Percentiles rank a stretch among this genome's conserved stretches.
phyloP scores from a whole-genome alignment of 2,329 filamentous ascomycete genomes.

The Fusarium incarnatum region DNA sequence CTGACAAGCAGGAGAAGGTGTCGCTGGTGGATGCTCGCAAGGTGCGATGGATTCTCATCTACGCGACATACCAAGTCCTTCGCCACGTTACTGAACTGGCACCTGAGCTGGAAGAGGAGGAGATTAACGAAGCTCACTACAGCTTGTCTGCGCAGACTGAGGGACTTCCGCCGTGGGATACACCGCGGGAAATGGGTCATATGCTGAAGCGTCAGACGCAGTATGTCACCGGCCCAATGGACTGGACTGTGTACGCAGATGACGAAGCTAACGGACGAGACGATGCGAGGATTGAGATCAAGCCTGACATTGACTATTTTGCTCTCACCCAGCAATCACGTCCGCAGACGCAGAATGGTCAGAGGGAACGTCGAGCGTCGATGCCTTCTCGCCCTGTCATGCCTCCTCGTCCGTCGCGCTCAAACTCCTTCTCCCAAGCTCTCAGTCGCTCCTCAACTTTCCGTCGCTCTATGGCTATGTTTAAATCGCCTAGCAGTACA shows the following conservation, averaged over 20 bases:
- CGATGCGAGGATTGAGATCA: constrained; percentile 56
- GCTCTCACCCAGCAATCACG: constrained; percentile 55
- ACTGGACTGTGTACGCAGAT: constrained; percentile 20
- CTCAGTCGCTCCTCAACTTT: constrained; percentile 52
- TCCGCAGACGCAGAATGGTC: constrained; percentile 7
- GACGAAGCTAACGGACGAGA: constrained; percentile 11
- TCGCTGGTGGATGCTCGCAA: constrained; percentile 75
- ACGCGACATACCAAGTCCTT: constrained; percentile 78
- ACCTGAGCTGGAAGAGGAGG: constrained; percentile 68
- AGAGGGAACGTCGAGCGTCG: constrained; percentile 33
- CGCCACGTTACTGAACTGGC: constrained; percentile 72
- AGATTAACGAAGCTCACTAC: constrained; percentile 68
- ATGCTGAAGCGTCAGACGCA: constrained; percentile 49
- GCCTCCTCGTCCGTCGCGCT: constrained; percentile 43
- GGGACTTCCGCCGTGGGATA: constrained; percentile 61
- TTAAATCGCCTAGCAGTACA: constrained; percentile 42
- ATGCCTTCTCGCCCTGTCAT: constrained; percentile 17
- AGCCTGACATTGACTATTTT: constrained; percentile 68
- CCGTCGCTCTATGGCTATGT: constrained; percentile 51
- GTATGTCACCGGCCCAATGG: constrained; percentile 31
- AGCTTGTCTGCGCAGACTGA: constrained; percentile 59
- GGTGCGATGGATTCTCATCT: constrained; percentile 82
- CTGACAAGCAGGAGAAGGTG: constrained; percentile 66
- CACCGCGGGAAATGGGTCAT: constrained; percentile 45
- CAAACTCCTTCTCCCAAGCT: constrained; percentile 48